Evolutionary conservation across 1,139 yeast species (phyloP).

Genomic region (Yamadazyma pseudoaaseri): DNA sequence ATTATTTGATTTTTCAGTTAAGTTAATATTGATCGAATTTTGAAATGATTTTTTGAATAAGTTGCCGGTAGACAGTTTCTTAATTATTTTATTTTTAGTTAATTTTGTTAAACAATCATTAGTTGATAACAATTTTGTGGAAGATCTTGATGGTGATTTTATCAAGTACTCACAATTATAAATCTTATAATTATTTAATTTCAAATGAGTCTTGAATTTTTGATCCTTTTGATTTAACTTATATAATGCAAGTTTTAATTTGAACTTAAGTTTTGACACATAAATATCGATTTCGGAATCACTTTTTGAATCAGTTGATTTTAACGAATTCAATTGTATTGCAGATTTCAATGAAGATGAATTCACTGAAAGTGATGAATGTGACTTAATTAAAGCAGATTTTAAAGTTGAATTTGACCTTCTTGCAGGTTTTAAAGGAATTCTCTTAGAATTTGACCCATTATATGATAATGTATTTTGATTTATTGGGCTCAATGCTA

Average conservation of each 20-base stretch:
- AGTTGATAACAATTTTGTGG: slow-evolving; percentile 14
- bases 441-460: slow-evolving; percentile 3
- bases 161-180: slow-evolving; percentile 8
- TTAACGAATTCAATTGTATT: not conserved
- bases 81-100: slow-evolving; percentile 1
- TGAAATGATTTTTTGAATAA: slow-evolving; percentile 8
- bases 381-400: not conserved
- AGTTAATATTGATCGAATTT: slow-evolving; percentile 14
- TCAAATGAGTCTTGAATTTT: slow-evolving; percentile 3
- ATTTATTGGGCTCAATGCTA: slow-evolving; percentile 13
- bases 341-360: slow-evolving; percentile 4
- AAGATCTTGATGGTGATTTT: slow-evolving; percentile 15
- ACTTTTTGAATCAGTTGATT: not conserved
- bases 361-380: not conserved
- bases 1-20: slow-evolving; percentile 14
- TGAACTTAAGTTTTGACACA: slow-evolving; percentile 65
- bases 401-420: slow-evolving; percentile 3
- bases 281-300: slow-evolving; percentile 12
- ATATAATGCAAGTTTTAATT: slow-evolving; percentile 76
- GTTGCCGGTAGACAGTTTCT: slow-evolving; percentile 1
- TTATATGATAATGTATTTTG: slow-evolving; percentile 8
- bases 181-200: slow-evolving; percentile 4
- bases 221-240: slow-evolving; percentile 46
- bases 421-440: slow-evolving; percentile 5
- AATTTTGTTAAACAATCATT: not conserved